phyloP scores from a whole-genome alignment of 179 eudicot genomes.

The Spinacia oleracea region DNA sequence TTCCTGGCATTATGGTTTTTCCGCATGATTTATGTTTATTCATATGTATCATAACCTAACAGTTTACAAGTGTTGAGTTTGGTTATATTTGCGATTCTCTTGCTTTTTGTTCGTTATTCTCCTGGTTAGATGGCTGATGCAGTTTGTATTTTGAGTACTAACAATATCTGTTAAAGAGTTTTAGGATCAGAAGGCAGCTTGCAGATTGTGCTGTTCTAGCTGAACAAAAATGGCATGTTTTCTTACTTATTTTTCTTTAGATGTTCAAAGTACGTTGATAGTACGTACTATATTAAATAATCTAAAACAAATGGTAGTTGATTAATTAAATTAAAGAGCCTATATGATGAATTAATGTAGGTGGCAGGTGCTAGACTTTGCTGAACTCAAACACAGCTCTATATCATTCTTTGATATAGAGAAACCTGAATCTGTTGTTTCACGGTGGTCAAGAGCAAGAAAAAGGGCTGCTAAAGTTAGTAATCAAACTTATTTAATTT shows the following conservation, averaged over 20 bases:
- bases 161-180: too few relatives aligned
- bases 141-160: too few relatives aligned
- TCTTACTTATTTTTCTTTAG: not conserved
- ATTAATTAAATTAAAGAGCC: not conserved
- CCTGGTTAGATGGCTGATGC: too few relatives aligned
- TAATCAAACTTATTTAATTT: too few relatives aligned
- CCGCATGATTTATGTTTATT: too few relatives aligned
- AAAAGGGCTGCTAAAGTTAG: conserved; percentile 77
- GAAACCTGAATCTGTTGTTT: conserved; percentile 62
- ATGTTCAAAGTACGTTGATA: not conserved
- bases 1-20: too few relatives aligned
- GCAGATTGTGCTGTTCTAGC: conserved; percentile 93
- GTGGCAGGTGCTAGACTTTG: conserved; percentile 89
- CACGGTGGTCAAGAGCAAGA: conserved; percentile 87
- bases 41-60: too few relatives aligned
- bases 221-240: conserved; percentile 79
- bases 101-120: too few relatives aligned
- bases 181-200: conserved; percentile 73
- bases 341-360: conserved; percentile 30
- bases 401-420: conserved; percentile 79
- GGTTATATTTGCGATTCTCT: too few relatives aligned
- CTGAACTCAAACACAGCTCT: conserved; percentile 75
- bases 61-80: too few relatives aligned
- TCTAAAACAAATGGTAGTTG: too few relatives aligned
- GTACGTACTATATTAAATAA: too few relatives aligned